Percentiles rank a stretch among this genome's conserved stretches.
Evolutionary conservation across 1,139 yeast species (phyloP).

Genomic region (Suhomyces taliae): DNA sequence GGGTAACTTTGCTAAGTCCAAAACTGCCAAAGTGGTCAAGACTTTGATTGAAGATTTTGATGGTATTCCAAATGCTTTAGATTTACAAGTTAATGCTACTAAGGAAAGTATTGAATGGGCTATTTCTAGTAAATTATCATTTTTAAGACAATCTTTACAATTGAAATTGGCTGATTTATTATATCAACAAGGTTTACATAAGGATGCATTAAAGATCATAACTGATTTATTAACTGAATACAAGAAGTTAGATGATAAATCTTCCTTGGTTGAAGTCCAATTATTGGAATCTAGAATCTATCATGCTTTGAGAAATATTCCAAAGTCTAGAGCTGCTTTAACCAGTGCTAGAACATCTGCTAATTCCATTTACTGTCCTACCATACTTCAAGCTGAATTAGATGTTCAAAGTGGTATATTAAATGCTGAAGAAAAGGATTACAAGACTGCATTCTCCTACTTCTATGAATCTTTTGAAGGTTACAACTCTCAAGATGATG

Average conservation of each 20-base stretch:
- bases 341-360: conserved; percentile 97
- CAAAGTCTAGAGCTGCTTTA: conserved; percentile 90
- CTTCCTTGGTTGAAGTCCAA: conserved; percentile 93
- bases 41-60: conserved; percentile 78
- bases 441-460: conserved; percentile 92
- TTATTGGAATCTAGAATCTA: conserved; percentile 86
- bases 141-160: conserved; percentile 84
- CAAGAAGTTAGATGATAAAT: conserved; percentile 92
- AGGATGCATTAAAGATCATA: conserved; percentile 72
- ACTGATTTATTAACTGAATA: conserved; percentile 76
- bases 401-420: conserved; percentile 95
- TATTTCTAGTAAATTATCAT: conserved; percentile 74
- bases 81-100: conserved; percentile 72
- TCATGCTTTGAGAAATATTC: conserved; percentile 86
- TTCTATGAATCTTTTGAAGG: conserved; percentile 95
- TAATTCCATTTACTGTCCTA: conserved; percentile 91
- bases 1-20: conserved; percentile 83
- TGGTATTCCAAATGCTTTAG: conserved; percentile 63
- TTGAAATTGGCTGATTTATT: conserved; percentile 78
- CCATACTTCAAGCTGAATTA: conserved; percentile 90
- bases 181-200: conserved; percentile 63
- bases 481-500: conserved; percentile 61
- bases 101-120: conserved; percentile 89
- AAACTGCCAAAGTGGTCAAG: conserved; percentile 86
- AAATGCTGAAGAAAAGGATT: conserved; percentile 96